These are phyloP conservation scores for Phaeophleospora eucalypticola DNA, from an alignment of 2,329 filamentous ascomycete species.

Conservation along the genomic window DNA sequence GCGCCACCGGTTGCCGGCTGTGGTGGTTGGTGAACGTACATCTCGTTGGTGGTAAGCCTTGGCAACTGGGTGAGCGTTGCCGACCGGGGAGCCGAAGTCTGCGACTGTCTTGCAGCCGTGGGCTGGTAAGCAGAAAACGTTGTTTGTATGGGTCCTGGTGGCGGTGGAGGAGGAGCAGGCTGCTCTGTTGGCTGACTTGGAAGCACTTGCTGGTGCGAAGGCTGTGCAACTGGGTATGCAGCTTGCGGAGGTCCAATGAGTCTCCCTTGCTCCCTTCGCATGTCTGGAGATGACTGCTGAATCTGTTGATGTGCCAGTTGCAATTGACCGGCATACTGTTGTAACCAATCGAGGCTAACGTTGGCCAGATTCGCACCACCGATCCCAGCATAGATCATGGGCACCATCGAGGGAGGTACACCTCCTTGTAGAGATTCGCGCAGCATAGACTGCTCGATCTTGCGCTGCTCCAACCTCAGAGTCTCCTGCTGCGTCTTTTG, in stretches of 20 bases:
- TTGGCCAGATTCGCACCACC: conserved; percentile 46
- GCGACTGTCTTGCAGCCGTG: conserved; percentile 28
- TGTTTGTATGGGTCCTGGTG: conserved; percentile 32
- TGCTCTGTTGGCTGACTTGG: conserved; percentile 37
- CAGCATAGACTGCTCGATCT: conserved; percentile 51
- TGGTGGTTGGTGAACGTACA: conserved; percentile 48
- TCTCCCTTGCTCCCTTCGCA: conserved; percentile 37
- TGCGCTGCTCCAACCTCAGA: conserved; percentile 48
- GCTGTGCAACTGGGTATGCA: conserved; percentile 20
- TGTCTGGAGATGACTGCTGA: conserved; percentile 37
- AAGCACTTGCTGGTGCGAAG: conserved; percentile 32
- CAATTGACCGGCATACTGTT: conserved; percentile 46
- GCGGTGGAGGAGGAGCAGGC: conserved; percentile 31
- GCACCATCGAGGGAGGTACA: conserved; percentile 49
- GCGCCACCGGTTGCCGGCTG: conserved; percentile 34
- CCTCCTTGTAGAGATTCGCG: conserved; percentile 50
- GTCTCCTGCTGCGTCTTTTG: conserved; percentile 51
- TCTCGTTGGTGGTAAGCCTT: conserved; percentile 50
- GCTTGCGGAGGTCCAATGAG: conserved; percentile 38
- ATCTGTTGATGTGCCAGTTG: conserved; percentile 34
- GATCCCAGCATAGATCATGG: conserved; percentile 52
- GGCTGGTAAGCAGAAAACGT: conserved; percentile 39
- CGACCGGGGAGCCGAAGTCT: conserved; percentile 42
- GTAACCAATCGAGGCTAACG: conserved; percentile 48
- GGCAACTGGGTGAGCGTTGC: conserved; percentile 47